A percentile compares a stretch with the other conserved stretches of the same genome.
Evolutionary conservation across 139 green algal genomes (phyloP).

Genomic region (Diplosphaera chodatii): DNA sequence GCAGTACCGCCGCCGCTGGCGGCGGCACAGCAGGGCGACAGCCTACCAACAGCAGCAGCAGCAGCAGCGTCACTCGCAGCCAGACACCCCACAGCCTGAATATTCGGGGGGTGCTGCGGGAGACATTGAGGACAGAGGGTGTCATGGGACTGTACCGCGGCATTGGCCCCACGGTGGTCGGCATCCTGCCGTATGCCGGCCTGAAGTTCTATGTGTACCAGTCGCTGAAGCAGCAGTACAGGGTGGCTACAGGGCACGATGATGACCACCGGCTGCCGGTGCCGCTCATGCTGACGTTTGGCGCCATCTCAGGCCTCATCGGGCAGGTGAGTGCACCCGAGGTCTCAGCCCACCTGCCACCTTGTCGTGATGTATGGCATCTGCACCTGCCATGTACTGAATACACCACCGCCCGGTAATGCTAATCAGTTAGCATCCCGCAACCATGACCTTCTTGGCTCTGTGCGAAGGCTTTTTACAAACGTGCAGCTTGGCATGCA

Average conservation of each 20-base stretch:
- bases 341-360: too few relatives aligned
- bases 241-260: constrained; percentile 1
- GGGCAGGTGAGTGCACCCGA: too few relatives aligned
- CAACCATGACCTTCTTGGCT: too few relatives aligned
- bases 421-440: too few relatives aligned
- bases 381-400: too few relatives aligned
- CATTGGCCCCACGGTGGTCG: constrained; percentile 70
- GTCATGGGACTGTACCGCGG: constrained; percentile 70
- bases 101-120: constrained; percentile 40
- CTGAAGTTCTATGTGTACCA: constrained; percentile 93
- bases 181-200: constrained; percentile 91
- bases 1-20: too few relatives aligned
- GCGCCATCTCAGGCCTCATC: constrained; percentile 71
- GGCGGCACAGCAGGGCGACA: too few relatives aligned
- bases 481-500: too few relatives aligned
- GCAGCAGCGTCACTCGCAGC: not conserved
- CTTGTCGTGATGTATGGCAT: too few relatives aligned
- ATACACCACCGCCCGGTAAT: too few relatives aligned
- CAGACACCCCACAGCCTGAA: constrained; percentile 7
- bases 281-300: constrained; percentile 68
- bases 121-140: constrained; percentile 49
- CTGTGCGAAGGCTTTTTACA: too few relatives aligned
- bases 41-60: not conserved
- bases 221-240: constrained; percentile 57
- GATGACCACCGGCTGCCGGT: constrained; percentile 50